Evolutionary conservation across 768 basidiomycete genomes (phyloP).

Genomic region (Tylopilus sp.): DNA sequence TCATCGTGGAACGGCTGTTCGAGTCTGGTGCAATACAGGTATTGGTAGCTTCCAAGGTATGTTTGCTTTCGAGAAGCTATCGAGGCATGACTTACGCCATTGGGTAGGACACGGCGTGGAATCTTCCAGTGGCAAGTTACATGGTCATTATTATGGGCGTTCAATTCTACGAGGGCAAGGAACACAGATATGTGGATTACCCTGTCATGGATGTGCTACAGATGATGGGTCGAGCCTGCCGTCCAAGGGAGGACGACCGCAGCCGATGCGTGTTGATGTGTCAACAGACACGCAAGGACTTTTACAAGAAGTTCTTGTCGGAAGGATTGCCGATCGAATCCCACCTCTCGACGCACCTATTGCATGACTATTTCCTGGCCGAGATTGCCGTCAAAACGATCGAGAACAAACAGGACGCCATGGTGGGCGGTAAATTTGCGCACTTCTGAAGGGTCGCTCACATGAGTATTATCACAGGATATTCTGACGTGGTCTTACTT

Average conservation of each 20-base stretch:
- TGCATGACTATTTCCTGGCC: conserved; percentile 97
- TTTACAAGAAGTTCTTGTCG: conserved; percentile 97
- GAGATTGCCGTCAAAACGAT: conserved; percentile 99
- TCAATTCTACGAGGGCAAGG: conserved; percentile 93
- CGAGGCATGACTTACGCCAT: neutral
- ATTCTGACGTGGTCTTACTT: conserved; percentile 99
- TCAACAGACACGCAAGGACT: conserved; percentile 96
- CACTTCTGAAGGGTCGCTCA: neutral
- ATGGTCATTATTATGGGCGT: conserved; percentile 99
- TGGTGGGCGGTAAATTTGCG: conserved; percentile 47
- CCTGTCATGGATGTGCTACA: conserved; percentile 98
- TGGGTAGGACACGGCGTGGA: conserved; percentile 90
- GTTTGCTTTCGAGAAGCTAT: conserved; percentile 11
- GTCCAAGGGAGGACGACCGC: conserved; percentile 81
- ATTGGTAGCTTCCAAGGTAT: conserved; percentile 87
- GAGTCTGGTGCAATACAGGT: conserved; percentile 94
- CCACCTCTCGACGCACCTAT: conserved; percentile 80
- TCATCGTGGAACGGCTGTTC: conserved; percentile 89
- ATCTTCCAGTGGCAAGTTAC: conserved; percentile 86
- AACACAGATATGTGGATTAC: conserved; percentile 97
- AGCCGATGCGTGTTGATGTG: conserved; percentile 97
- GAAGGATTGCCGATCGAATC: conserved; percentile 99
- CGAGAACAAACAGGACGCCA: conserved; percentile 97
- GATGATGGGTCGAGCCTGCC: conserved; percentile 99
- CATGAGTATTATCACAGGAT: conserved; percentile 47